A percentile compares a stretch with the other conserved stretches of the same genome.
phyloP scores from a whole-genome alignment of 495 filamentous ascomycete species.

The Tirmania nivea region DNA sequence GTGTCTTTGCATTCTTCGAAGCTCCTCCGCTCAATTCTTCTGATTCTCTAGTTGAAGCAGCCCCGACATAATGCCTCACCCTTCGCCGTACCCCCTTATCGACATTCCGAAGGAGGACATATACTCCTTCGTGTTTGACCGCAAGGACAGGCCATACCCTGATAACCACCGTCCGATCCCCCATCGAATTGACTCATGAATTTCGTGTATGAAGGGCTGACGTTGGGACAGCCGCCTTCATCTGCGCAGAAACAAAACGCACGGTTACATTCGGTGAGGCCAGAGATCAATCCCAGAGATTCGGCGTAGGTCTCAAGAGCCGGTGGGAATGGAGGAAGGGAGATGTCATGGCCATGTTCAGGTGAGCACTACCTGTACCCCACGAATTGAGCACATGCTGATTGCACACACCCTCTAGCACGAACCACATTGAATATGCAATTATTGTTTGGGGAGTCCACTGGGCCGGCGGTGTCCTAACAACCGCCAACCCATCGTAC shows the following conservation, averaged over 20 bases:
- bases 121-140: conserved; percentile 60
- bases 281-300: conserved; percentile 41
- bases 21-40: no score
- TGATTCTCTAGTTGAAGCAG: no score
- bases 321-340: conserved; percentile 60
- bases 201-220: conserved; percentile 4
- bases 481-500: conserved; percentile 76
- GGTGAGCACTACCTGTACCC: conserved; percentile 10
- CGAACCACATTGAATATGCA: conserved; percentile 56
- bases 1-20: no score
- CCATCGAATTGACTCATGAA: background rate
- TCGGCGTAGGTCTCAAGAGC: conserved; percentile 55
- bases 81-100: conserved; percentile 33
- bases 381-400: no score
- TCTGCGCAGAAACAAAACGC: conserved; percentile 50
- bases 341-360: conserved; percentile 47
- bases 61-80: conserved; percentile 28
- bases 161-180: conserved; percentile 20
- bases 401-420: conserved; percentile 24
- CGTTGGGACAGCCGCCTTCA: conserved; percentile 43
- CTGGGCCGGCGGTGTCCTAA: conserved; percentile 66
- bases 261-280: conserved; percentile 54
- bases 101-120: conserved; percentile 48
- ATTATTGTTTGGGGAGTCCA: conserved; percentile 52
- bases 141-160: conserved; percentile 41